Conservation (phyloP, 371 early-diverging fungal genomes). For the Phascolomyces articulosus region DNA sequence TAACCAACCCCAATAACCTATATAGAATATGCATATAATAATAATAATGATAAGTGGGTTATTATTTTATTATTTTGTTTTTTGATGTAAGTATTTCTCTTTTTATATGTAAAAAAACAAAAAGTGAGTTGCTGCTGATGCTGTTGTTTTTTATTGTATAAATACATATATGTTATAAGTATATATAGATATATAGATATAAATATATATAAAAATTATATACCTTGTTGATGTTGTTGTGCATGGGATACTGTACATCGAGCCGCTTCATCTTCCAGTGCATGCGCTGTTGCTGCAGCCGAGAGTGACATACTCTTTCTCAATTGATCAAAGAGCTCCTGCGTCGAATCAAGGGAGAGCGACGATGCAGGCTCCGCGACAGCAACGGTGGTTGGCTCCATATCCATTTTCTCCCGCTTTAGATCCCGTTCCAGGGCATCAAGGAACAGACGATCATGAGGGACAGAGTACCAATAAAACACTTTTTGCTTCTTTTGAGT, state of each 20-base stretch:
- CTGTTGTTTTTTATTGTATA: too few relatives aligned
- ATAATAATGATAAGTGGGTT: too few relatives aligned
- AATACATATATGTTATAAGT: too few relatives aligned
- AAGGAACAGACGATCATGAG: conserved; percentile 95
- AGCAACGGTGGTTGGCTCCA: conserved; percentile 79
- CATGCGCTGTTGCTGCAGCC: conserved; percentile 39
- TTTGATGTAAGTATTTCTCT: too few relatives aligned
- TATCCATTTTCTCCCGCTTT: conserved; percentile 90
- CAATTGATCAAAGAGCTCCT: conserved; percentile 65
- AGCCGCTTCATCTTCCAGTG: conserved; percentile 25
- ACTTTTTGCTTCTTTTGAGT: conserved; percentile 99
- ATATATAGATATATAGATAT: too few relatives aligned
- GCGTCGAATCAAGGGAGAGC: conserved; percentile 64
- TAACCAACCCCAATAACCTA: background rate
- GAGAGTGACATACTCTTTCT: conserved; percentile 44
- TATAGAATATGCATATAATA: too few relatives aligned
- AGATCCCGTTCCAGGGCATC: conserved; percentile 99
- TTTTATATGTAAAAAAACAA: too few relatives aligned
- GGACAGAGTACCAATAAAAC: conserved; percentile 98
- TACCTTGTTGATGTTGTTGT: background rate
- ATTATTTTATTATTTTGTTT: conserved; percentile 4
- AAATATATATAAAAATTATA: too few relatives aligned
- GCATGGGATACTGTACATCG: conserved; percentile 7
- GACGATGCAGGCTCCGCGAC: conserved; percentile 65
- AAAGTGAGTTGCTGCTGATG: too few relatives aligned